Evolutionary conservation across 176 grass and related monocot species (phyloP), one percentile per base, ranked within the genome.

Genomic region (Hyparrhenia diplandra): DNA sequence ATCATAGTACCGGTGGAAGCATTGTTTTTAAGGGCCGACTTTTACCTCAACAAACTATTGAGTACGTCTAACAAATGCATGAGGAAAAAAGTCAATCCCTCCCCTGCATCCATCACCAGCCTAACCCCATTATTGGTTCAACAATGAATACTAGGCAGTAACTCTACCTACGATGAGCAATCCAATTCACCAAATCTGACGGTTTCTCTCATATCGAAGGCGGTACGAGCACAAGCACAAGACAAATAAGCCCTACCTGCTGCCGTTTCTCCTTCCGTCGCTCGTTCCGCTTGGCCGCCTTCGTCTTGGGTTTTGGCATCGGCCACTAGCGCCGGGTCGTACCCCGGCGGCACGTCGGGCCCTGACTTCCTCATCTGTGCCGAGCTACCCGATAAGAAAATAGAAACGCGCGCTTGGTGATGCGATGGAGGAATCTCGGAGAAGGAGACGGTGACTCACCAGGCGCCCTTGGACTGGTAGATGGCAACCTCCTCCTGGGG

Each of bases 401-500:
- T 14, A 55, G 71, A 8, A 18, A 8, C 23, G 67, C 82, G 43
- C 20, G 18, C 27, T 46, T 13, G 14, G 28, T 55, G n/a, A n/a
- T n/a, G n/a, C 31, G 13, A 28, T 34, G 59, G 52, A 77, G 14
- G 71, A 69, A 25, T 64, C 46, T 80, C 13, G 61, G 41, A n/a
- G n/a, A 16, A 21, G 23, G 72, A 45, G 28, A 4, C 8, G 72
- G 46, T 64, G 43, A 82, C 88, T 93, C 89, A 99, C 96, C 13
- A 90, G 11, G 87, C 85, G 30, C 96, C 96, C 84, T 95, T 99
- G 76, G 96, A 90, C 83, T 99, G 96, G 73, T 99, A 95, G 81
- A 93, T 88, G 82, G 96, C 96, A 36, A 99, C 96, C 88, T 99
- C 96, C 74, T 95, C 96, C 85, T 99, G 96, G 60, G 96, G 90